A percentile compares a stretch with the other conserved stretches of the same genome.
phyloP scores from a whole-genome alignment of 1,284 basidiomycete species.

The Porogramme epimiltina region DNA sequence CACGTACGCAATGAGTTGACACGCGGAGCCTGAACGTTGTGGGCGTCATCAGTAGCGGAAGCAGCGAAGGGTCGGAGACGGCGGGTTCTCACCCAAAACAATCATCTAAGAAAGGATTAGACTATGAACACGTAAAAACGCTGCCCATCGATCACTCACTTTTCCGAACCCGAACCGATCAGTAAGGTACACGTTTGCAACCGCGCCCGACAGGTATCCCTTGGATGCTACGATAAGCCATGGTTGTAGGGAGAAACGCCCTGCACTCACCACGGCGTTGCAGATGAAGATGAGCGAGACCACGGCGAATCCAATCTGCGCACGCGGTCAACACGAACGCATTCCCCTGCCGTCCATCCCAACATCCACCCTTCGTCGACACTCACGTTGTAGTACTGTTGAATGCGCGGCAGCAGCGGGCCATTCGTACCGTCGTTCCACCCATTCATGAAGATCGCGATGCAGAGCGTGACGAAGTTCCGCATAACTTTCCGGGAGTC shows the following conservation, averaged over 20 bases:
- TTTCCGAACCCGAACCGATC: slow-evolving; percentile 63
- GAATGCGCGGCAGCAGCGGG: slow-evolving; percentile 57
- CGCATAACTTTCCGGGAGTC: slow-evolving; percentile 18
- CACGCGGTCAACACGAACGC: neutral
- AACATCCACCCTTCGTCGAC: neutral
- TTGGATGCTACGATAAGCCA: slow-evolving; percentile 20
- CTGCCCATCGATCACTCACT: slow-evolving; percentile 31
- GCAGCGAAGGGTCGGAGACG: neutral
- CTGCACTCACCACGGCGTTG: slow-evolving; percentile 40
- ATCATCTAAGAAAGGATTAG: slow-evolving; percentile 24
- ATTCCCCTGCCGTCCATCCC: too few species aligned
- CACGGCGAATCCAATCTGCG: slow-evolving; percentile 46
- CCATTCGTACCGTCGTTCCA: slow-evolving; percentile 63
- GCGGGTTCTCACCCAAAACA: slow-evolving; percentile 22
- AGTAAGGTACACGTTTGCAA: slow-evolving; percentile 56
- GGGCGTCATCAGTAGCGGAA: neutral
- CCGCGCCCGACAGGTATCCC: slow-evolving; percentile 57
- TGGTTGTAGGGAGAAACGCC: neutral
- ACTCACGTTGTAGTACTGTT: slow-evolving; percentile 52
- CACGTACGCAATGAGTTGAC: slow-evolving; percentile 49
- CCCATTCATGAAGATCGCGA: slow-evolving; percentile 46
- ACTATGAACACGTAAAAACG: neutral
- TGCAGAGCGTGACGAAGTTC: slow-evolving; percentile 38
- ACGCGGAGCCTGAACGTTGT: slow-evolving; percentile 36
- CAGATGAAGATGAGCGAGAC: slow-evolving; percentile 53